A percentile compares a stretch with the other conserved stretches of the same genome.
Conservation (phyloP, 1,284 basidiomycete species). For the Volvariella surrecta region DNA sequence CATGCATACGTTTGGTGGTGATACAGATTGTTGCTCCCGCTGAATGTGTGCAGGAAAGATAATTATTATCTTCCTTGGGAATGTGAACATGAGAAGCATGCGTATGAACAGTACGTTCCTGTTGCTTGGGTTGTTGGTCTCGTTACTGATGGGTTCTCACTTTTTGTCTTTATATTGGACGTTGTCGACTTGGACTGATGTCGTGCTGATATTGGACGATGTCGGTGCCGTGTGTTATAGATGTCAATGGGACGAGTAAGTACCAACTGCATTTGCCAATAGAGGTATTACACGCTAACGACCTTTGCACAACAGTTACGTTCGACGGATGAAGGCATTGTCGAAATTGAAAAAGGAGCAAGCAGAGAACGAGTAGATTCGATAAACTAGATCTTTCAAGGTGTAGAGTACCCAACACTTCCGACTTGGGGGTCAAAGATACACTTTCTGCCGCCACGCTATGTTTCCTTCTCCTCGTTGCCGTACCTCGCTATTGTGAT, state of each 20-base stretch:
- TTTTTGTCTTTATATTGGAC: no score
- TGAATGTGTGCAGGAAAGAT: conserved; percentile 29
- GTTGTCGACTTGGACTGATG: no score
- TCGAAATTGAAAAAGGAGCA: conserved; percentile 63
- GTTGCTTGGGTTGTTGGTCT: neutral
- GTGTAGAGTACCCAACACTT: no score
- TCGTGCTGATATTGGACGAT: no score
- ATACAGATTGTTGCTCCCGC: conserved; percentile 72
- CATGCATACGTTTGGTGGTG: neutral
- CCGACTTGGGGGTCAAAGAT: no score
- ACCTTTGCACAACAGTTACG: conserved; percentile 50
- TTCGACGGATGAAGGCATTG: conserved; percentile 78
- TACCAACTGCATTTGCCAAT: conserved; percentile 15
- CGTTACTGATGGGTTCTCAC: no score
- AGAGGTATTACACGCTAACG: conserved; percentile 10
- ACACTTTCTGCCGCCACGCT: no score
- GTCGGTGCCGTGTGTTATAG: conserved; percentile 26
- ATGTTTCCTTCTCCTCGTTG: no score
- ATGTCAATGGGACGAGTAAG: conserved; percentile 88
- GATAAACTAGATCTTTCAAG: no score
- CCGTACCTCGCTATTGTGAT: no score
- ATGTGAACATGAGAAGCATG: conserved; percentile 35
- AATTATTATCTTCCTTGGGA: conserved; percentile 32
- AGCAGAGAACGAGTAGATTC: conserved; percentile 39
- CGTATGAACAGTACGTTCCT: conserved; percentile 31